phyloP scores from a whole-genome alignment of 306 rosid genomes.

The Dicorynia guianensis region DNA sequence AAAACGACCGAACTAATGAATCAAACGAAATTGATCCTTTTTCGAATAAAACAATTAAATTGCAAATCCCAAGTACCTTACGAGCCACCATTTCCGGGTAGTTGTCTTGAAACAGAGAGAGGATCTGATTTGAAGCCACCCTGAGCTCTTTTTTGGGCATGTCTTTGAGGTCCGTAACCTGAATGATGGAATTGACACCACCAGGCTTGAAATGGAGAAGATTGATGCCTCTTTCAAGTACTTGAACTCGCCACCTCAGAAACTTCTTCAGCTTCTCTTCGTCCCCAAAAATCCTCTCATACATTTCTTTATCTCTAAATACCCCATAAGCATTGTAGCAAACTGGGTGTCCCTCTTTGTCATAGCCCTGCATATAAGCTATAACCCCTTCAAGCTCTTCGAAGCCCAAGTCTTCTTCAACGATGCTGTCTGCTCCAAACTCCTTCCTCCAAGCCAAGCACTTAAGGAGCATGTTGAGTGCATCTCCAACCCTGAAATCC shows the following conservation, averaged over 20 bases:
- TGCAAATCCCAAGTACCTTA: conserved; percentile 56
- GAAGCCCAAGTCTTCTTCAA: conserved; percentile 82
- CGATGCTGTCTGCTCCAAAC: conserved; percentile 65
- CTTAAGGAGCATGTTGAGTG: conserved; percentile 68
- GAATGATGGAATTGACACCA: conserved; percentile 85
- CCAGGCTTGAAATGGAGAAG: conserved; percentile 89
- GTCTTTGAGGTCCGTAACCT: conserved; percentile 95
- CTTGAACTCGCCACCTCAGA: conserved; percentile 95
- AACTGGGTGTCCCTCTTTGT: conserved; percentile 87
- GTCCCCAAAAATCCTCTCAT: conserved; percentile 83
- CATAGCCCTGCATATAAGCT: conserved; percentile 90
- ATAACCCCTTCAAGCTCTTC: conserved; percentile 94
- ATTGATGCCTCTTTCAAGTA: conserved; percentile 80
- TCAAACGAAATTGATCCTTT: neutral
- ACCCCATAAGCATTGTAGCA: conserved; percentile 92
- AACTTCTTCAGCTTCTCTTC: conserved; percentile 90
- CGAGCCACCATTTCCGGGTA: conserved; percentile 97
- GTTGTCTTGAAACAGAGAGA: conserved; percentile 90
- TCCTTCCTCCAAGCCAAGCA: conserved; percentile 84
- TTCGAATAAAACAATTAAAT: conserved; percentile 31
- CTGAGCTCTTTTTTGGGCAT: conserved; percentile 97
- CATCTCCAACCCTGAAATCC: conserved; percentile 77
- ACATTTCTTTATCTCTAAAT: conserved; percentile 79
- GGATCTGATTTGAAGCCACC: conserved; percentile 91
- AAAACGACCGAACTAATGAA: neutral